Base-by-base conservation (phyloP, 2,329 filamentous ascomycete species). In the Aphanocladium album region DNA sequence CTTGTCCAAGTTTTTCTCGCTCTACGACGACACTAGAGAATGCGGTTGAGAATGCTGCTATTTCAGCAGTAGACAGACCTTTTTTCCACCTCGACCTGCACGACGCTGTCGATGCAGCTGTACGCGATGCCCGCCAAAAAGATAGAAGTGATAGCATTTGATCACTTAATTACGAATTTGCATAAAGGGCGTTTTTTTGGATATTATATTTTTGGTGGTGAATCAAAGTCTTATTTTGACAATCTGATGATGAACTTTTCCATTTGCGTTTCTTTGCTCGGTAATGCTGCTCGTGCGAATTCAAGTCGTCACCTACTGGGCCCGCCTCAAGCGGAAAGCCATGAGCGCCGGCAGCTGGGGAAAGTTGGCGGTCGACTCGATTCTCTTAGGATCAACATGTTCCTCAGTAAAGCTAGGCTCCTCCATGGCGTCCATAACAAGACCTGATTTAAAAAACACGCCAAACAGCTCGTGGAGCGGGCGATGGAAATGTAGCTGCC, bases 81-180 rank as follows among this genome's bases (percentile, higher is more conserved):
- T 80, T 76, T 62, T 80, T 81, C 69, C 79, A 82, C 52, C 62
- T 77, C 3, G 78, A 81, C 63, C 67, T 81, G 17, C 67, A 72
- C 23, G 76, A 75, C 19, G 78, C 78, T 7, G 70, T 80, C 5
- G 72, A 76, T 37, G 68, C 70, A 2, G 74, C 73, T 0, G 69
- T 74, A 12, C 56, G 64, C 17, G 68, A 71, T 59, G 69, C 68
- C 2, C 60, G 57, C 17, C 63, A 60, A 17, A 70, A 66, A 46
- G 70, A 71, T 33, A n/a, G n/a, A 9, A 43, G 17, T 21, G 47
- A 37, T 46, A 52, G 47, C 46, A 49, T 39, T 27, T 57, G 43
- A 57, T 14, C 17, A 7, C 6, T 6, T 14, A 17, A 21, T 58
- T 33, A 51, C 17, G 33, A 39, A 33, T 17, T 50, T 56, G 46